A percentile compares a stretch with the other conserved stretches of the same genome.
Conservation (phyloP, 2,329 filamentous ascomycete species). For the Seiridium cupressi region DNA sequence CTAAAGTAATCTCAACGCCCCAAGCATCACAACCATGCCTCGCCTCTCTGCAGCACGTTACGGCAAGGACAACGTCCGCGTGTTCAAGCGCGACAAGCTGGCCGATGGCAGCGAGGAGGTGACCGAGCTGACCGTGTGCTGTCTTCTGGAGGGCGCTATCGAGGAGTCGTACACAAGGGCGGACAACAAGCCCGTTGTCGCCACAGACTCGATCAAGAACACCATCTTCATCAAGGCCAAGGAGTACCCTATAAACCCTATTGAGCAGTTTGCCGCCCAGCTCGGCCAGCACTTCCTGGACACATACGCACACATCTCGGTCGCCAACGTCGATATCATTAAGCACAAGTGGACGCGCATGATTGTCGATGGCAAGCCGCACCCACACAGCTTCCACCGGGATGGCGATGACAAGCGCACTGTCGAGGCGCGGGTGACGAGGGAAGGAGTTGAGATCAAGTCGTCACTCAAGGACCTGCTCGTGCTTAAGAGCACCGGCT, state of each 20-base stretch:
- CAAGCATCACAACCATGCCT: constrained; percentile 41
- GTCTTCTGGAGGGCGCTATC: constrained; percentile 89
- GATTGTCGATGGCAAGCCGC: constrained; percentile 79
- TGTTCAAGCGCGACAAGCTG: constrained; percentile 86
- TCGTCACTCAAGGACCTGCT: constrained; percentile 79
- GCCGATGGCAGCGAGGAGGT: constrained; percentile 75
- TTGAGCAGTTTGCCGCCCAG: constrained; percentile 85
- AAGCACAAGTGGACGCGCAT: constrained; percentile 93
- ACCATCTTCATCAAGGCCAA: constrained; percentile 94
- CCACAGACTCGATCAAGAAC: constrained; percentile 98
- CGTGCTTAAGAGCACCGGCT: constrained; percentile 95
- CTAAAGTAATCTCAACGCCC: background rate
- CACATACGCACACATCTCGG: constrained; percentile 84
- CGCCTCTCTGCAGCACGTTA: constrained; percentile 67
- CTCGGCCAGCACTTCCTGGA: constrained; percentile 86
- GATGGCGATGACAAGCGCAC: constrained; percentile 86
- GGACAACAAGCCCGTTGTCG: constrained; percentile 93
- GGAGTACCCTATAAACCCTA: constrained; percentile 86
- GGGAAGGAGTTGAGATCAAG: constrained; percentile 68
- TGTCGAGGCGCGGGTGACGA: constrained; percentile 69
- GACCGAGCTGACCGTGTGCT: constrained; percentile 92
- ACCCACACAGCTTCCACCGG: constrained; percentile 92
- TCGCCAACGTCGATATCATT: constrained; percentile 76
- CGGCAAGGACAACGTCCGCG: constrained; percentile 96
- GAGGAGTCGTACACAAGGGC: constrained; percentile 85